Base-by-base conservation (phyloP, 768 basidiomycete genomes). In the Holtermannia corniformis region DNA sequence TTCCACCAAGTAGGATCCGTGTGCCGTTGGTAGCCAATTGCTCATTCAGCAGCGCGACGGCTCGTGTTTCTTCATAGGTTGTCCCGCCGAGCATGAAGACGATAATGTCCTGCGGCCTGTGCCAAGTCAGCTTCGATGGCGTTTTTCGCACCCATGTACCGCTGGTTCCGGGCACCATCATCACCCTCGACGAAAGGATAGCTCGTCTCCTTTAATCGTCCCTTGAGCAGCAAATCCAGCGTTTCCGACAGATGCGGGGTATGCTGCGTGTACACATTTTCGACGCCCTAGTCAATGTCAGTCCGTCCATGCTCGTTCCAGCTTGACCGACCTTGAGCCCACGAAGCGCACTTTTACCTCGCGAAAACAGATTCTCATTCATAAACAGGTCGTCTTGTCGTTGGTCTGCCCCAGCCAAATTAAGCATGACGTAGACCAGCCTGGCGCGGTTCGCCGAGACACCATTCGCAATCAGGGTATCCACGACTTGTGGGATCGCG, bases 211-310 rank as follows among this genome's bases (percentile, higher is more conserved):
- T 81, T 83, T 54, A 99, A 72, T 50, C 85, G 78, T 10, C 91
- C 92, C 67, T 82, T 88, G 64, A 92, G 80, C 3, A 99, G 74
- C 49, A 86, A 79, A 63, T 99, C 95, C 14, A 97, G 74, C 2
- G 93, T 97, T 65, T 95, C 85, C 1, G 86, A 83, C 4, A 99
- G 76, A 72, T 92, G 91, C 5, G 95, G 95, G 14, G 82, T 83
- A 63, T 97, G 95, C 62, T 97, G 95, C 51, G 90, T 99, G 70
- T 96, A 99, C 14, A 97, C 92, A 64, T 99, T 99, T 74, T 99
- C 95, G 3, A 97, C 93, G 2, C 95, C 95, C 88, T 92, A n/a
- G 51, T 3, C 57, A 27, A 3, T 0, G 1, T 3, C 25, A 21
- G 37, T n/a, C n/a, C n/a, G n/a, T n/a, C n/a, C n/a, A n/a, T n/a